These are phyloP conservation scores for Saccharomycopsis guyanensis DNA, from an alignment of 805 yeast species.

Conservation along the genomic window DNA sequence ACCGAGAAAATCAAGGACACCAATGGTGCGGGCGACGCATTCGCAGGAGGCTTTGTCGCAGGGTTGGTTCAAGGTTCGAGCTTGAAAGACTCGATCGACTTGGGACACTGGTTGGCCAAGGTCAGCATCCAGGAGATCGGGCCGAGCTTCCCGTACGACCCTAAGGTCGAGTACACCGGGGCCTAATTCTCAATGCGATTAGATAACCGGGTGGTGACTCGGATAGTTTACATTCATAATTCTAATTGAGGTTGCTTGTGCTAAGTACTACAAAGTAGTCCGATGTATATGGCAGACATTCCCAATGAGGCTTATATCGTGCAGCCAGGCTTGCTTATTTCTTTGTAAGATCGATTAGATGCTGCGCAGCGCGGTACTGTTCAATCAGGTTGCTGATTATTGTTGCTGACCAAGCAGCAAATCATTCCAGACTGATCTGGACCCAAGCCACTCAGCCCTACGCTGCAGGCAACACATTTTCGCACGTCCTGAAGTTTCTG, in stretches of 20 bases:
- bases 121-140: constrained; percentile 89
- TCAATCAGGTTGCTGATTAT: too few relatives aligned
- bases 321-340: background rate
- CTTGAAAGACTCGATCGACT: constrained; percentile 53
- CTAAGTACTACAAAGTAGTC: background rate
- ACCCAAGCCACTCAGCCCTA: too few relatives aligned
- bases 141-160: constrained; percentile 69
- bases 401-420: too few relatives aligned
- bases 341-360: background rate
- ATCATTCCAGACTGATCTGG: too few relatives aligned
- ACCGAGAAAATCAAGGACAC: constrained; percentile 72
- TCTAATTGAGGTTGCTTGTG: background rate
- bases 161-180: constrained; percentile 13
- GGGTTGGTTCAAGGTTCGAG: constrained; percentile 72
- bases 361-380: too few relatives aligned
- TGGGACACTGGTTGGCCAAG: constrained; percentile 96
- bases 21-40: constrained; percentile 89
- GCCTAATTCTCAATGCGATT: too few relatives aligned
- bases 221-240: background rate
- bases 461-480: too few relatives aligned
- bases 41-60: constrained; percentile 90
- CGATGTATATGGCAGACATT: background rate
- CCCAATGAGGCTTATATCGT: background rate
- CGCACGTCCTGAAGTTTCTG: too few relatives aligned
- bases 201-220: background rate